These are phyloP conservation scores for Stemphylium beticola DNA, from an alignment of 2,329 filamentous ascomycete species.

Conservation along the genomic window DNA sequence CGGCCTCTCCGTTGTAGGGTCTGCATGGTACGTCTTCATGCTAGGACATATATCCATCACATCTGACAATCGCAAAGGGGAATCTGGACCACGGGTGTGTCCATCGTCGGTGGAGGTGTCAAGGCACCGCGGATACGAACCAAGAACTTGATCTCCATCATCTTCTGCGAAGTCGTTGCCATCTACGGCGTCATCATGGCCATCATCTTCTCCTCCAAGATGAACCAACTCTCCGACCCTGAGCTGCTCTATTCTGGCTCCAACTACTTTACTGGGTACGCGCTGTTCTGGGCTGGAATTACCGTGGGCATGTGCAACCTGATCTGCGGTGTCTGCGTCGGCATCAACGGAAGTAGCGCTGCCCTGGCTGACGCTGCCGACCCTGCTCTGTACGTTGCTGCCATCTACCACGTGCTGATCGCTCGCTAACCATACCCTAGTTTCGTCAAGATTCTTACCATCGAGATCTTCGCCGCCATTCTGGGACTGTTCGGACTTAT, in stretches of 20 bases:
- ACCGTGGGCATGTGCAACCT: constrained; percentile 96
- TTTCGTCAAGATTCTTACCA: constrained; percentile 98
- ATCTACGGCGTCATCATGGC: constrained; percentile 99
- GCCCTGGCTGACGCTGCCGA: constrained; percentile 96
- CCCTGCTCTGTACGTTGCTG: constrained; percentile 74
- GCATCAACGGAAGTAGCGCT: constrained; percentile 97
- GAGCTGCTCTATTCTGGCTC: constrained; percentile 73
- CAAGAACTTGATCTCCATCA: constrained; percentile 99
- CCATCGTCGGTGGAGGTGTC: constrained; percentile 95
- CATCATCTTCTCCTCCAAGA: constrained; percentile 94
- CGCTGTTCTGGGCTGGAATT: constrained; percentile 93
- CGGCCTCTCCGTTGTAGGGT: constrained; percentile 92
- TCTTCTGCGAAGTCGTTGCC: constrained; percentile 99
- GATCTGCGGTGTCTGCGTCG: constrained; percentile 93
- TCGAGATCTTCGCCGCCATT: constrained; percentile 99
- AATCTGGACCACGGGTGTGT: constrained; percentile 97
- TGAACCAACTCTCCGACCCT: constrained; percentile 70
- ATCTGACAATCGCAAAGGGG: constrained; percentile 67
- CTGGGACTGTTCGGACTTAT: constrained; percentile 96
- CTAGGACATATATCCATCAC: neutral
- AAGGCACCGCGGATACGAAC: constrained; percentile 96
- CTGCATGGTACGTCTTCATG: constrained; percentile 77
- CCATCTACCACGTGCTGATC: neutral
- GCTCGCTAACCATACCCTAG: constrained; percentile 54
- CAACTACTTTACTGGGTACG: constrained; percentile 93